Evolutionary conservation across 257 asterid genomes (phyloP).

Genomic region (Solanum dulcamara): DNA sequence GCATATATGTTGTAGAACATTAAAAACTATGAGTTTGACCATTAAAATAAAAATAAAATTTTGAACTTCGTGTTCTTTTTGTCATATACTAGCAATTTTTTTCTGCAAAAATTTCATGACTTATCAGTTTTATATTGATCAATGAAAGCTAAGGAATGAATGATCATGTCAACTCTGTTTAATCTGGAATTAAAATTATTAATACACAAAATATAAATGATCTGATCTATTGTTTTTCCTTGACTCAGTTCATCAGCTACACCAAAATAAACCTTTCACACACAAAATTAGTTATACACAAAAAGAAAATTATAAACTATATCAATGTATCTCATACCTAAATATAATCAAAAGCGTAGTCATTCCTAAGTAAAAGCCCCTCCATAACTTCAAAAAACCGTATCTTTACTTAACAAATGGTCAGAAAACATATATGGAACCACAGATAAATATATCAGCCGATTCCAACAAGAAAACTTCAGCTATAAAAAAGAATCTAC

Average conservation of each 20-base stretch:
- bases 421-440: neutral
- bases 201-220: no score
- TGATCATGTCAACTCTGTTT: neutral
- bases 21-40: neutral
- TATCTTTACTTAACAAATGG: neutral
- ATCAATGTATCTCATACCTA: neutral
- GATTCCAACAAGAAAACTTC: neutral
- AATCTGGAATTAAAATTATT: neutral
- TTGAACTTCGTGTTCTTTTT: neutral
- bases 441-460: neutral
- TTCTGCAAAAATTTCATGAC: neutral
- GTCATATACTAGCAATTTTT: neutral
- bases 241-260: neutral
- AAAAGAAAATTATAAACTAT: neutral
- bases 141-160: neutral
- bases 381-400: neutral
- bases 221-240: neutral
- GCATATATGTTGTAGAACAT: neutral
- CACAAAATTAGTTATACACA: neutral
- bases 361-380: neutral
- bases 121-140: neutral
- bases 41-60: neutral
- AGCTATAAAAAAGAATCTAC: neutral
- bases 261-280: neutral
- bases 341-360: neutral